Conservation (phyloP, 2,329 filamentous ascomycete species). For the Xylariaceae sp. region DNA sequence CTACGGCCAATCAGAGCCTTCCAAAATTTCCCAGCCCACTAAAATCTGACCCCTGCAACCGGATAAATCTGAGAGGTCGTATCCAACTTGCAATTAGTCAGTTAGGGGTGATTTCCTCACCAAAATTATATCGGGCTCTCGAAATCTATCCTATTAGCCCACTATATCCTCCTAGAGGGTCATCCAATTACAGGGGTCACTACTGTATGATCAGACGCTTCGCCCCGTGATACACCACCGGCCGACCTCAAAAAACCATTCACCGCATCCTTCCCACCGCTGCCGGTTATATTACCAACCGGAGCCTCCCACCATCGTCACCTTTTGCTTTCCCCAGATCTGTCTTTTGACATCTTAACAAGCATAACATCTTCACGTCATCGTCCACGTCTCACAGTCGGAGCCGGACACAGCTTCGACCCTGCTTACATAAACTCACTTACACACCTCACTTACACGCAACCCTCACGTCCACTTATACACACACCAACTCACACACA, state of each 20-base stretch:
- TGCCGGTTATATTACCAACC: constrained; percentile 21
- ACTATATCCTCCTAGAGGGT: too few species aligned
- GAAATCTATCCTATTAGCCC: too few species aligned
- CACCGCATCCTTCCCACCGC: constrained; percentile 9
- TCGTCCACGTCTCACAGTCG: constrained; percentile 2
- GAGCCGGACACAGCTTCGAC: constrained; percentile 3
- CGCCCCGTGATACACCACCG: constrained; percentile 24
- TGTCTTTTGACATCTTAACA: constrained; percentile 7
- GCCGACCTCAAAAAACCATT: not conserved
- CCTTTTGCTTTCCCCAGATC: constrained; percentile 16
- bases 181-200: too few species aligned
- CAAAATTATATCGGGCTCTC: too few species aligned
- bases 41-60: too few species aligned
- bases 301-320: constrained; percentile 11
- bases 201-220: constrained; percentile 22
- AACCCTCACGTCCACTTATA: constrained; percentile 2
- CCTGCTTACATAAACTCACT: constrained; percentile 1
- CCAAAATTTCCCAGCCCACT: too few species aligned
- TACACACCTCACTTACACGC: constrained; percentile 16
- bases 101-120: too few species aligned
- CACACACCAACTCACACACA: constrained; percentile 20
- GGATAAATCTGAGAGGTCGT: too few species aligned
- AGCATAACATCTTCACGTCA: constrained; percentile 1
- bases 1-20: too few species aligned
- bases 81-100: too few species aligned